Conservation (phyloP, 306 rosid species). For the Castanospermum australe region DNA sequence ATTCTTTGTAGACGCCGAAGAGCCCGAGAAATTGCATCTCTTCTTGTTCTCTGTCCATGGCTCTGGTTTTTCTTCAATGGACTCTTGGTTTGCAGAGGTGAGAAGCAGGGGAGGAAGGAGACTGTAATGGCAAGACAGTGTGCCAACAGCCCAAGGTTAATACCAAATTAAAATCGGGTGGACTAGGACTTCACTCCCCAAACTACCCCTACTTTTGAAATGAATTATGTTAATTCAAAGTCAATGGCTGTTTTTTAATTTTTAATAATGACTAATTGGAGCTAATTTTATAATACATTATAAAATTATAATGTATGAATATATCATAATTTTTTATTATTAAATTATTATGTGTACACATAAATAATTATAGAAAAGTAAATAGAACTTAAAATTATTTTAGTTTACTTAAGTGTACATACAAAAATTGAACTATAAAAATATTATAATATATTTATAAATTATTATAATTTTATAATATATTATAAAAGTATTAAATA, state of each 20-base stretch:
- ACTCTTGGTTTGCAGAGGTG: background rate
- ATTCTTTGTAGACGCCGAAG: conserved; percentile 52
- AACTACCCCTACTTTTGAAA: conserved; percentile 3
- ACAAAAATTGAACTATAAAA: too few relatives aligned
- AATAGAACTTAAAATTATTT: too few relatives aligned
- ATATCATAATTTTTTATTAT: too few relatives aligned
- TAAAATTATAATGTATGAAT: too few relatives aligned
- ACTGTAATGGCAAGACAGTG: background rate
- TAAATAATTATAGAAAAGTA: too few relatives aligned
- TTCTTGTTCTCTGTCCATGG: conserved; percentile 74
- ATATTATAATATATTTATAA: too few relatives aligned
- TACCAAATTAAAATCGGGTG: background rate
- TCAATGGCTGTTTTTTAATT: background rate
- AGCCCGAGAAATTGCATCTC: conserved; percentile 62
- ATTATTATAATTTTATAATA: too few relatives aligned
- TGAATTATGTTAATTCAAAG: background rate
- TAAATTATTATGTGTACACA: too few relatives aligned
- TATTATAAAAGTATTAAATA: too few relatives aligned
- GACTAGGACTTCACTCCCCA: too few relatives aligned
- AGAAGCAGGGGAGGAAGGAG: background rate
- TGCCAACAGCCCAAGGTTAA: background rate
- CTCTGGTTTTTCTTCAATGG: background rate
- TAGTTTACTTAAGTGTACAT: too few relatives aligned
- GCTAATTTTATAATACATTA: too few relatives aligned
- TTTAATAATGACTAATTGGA: background rate